Percentiles rank a stretch among this genome's conserved stretches.
Conservation (phyloP, 768 basidiomycete genomes). For the Mycena floridula region DNA sequence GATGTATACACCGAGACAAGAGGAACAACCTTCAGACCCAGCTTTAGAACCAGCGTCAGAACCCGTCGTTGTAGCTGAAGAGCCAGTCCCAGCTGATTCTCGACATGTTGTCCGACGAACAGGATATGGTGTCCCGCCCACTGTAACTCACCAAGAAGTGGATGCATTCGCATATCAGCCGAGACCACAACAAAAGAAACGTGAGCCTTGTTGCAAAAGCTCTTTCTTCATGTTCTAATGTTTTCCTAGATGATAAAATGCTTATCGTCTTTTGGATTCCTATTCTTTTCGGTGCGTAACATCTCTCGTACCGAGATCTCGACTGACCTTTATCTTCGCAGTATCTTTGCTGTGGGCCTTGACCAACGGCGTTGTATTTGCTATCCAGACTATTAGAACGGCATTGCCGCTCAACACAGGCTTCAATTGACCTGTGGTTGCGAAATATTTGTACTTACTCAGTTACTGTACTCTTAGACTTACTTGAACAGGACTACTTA, state of each 20-base stretch:
- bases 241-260: slow-evolving; percentile 84
- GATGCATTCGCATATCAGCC: slow-evolving; percentile 65
- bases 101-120: slow-evolving; percentile 8
- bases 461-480: no score
- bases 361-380: slow-evolving; percentile 47
- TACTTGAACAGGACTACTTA: no score
- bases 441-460: no score
- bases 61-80: slow-evolving; percentile 14
- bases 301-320: neutral
- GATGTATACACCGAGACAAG: slow-evolving; percentile 63
- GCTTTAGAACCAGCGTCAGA: slow-evolving; percentile 12
- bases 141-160: slow-evolving; percentile 60
- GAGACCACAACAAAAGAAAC: slow-evolving; percentile 56
- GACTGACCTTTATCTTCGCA: slow-evolving; percentile 13
- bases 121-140: slow-evolving; percentile 6
- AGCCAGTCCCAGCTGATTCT: slow-evolving; percentile 24
- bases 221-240: no score
- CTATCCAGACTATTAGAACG: slow-evolving; percentile 41
- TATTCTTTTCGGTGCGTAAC: slow-evolving; percentile 65
- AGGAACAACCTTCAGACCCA: slow-evolving; percentile 9
- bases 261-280: slow-evolving; percentile 83
- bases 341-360: slow-evolving; percentile 61
- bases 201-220: no score
- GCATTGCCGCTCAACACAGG: slow-evolving; percentile 10
- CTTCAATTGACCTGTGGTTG: no score